Percentiles rank a stretch among this genome's conserved stretches.
Evolutionary conservation across 306 rosid species (phyloP).

Genomic region (Castanea crenata): DNA sequence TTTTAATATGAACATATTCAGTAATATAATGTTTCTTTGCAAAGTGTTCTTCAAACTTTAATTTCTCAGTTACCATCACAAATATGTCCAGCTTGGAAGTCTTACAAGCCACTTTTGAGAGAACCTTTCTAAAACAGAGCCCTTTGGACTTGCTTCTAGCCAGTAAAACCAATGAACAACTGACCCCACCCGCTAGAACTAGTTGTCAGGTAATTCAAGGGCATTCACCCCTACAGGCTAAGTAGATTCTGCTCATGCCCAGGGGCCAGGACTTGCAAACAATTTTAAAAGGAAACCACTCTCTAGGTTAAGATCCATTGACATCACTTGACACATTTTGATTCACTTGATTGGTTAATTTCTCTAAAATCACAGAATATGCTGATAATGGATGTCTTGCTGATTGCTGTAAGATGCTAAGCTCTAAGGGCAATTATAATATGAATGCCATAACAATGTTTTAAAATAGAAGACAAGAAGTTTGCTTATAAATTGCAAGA

Average conservation of each 20-base stretch:
- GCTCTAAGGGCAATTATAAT: background rate
- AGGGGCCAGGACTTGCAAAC: too few species aligned
- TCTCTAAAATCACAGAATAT: background rate
- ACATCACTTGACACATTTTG: background rate
- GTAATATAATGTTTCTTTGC: background rate
- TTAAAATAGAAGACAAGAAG: too few species aligned
- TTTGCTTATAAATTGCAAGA: too few species aligned
- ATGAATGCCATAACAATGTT: background rate
- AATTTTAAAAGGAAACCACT: too few species aligned
- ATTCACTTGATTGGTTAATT: background rate
- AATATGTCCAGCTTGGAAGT: background rate
- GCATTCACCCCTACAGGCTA: too few species aligned
- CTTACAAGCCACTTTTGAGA: too few species aligned
- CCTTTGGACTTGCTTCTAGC: too few species aligned
- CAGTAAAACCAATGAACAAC: too few species aligned
- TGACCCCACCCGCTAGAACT: too few species aligned
- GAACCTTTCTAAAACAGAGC: too few species aligned
- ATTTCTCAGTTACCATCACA: background rate
- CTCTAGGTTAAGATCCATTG: background rate
- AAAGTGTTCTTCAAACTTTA: background rate
- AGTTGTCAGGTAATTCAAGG: too few species aligned
- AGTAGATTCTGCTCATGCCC: too few species aligned
- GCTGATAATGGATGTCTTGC: background rate
- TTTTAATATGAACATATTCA: background rate
- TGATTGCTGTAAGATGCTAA: background rate